Percentiles rank a stretch among this genome's conserved stretches.
Evolutionary conservation across 1,139 yeast genomes (phyloP).

Genomic region (Geotrichum candidum): DNA sequence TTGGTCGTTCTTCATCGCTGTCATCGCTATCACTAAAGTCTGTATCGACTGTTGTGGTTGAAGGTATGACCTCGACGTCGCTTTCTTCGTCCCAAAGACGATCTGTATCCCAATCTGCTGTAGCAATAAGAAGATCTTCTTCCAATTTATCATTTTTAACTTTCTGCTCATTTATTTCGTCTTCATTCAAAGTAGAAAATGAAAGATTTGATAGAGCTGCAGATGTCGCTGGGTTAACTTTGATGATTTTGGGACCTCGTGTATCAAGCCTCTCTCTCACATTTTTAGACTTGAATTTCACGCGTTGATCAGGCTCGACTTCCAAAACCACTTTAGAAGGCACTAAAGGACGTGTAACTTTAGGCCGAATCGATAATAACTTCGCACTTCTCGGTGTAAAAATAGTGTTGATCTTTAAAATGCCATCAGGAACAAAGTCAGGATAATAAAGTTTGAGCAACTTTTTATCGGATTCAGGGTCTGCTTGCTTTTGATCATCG

Average conservation of each 20-base stretch:
- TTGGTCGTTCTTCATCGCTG: constrained; percentile 20
- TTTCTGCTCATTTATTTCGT: constrained; percentile 18
- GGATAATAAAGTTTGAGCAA: constrained; percentile 49
- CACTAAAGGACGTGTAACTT: constrained; percentile 50
- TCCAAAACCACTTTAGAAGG: constrained; percentile 46
- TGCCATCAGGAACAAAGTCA: constrained; percentile 48
- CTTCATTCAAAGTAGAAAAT: constrained; percentile 7
- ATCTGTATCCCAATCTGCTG: constrained; percentile 82
- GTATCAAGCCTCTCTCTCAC: constrained; percentile 4
- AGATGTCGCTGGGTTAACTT: constrained; percentile 12
- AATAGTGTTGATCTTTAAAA: constrained; percentile 60
- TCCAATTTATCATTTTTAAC: constrained; percentile 29
- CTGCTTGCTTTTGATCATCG: background rate
- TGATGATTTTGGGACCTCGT: constrained; percentile 3
- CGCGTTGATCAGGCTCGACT: constrained; percentile 39
- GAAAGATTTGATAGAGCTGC: constrained; percentile 20
- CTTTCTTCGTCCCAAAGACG: constrained; percentile 48
- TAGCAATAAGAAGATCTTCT: constrained; percentile 61
- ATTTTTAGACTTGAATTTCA: constrained; percentile 21
- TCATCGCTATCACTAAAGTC: constrained; percentile 18
- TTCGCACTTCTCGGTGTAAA: constrained; percentile 59
- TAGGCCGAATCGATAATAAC: constrained; percentile 49
- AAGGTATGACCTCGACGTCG: constrained; percentile 15
- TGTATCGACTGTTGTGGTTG: background rate
- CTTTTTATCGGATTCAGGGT: constrained; percentile 30